Evolutionary conservation across 1,284 basidiomycete genomes (phyloP), one percentile per base, ranked within the genome.

Genomic region (Apiotrichum montevideense): DNA sequence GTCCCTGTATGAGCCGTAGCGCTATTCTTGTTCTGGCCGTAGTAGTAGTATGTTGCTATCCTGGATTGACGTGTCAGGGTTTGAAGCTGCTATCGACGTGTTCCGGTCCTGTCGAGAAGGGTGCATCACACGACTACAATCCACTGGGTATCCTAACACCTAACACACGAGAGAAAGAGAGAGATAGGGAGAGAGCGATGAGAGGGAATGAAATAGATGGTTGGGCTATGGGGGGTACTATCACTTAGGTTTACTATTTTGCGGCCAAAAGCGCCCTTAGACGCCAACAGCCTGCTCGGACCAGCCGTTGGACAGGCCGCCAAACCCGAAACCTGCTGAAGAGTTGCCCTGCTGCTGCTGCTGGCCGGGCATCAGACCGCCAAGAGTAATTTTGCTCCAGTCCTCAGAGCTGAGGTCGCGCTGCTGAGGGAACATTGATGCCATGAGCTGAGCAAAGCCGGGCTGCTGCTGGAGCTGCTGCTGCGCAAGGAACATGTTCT

Each of bases 341-440:
- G 35, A 13, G 5, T 4, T 7, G 29, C 29, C 29, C 29, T 29
- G 29, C 29, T 29, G 29, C 29, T 29, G 29, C 50, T 51, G 50
- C 32, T 34, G 41, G 6, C 32, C 32, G 33, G 42, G 40, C 14
- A 35, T 32, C 29, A 52, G n/a, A n/a, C 51, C 51, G 21, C 51
- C 51, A 39, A 65, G 37, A 37, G 58, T 57, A 14, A 59, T 37
- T 47, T 62, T 63, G 52, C 64, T 57, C 68, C 65, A 68, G 32
- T 61, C 52, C 7, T 65, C 58, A 11, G 57, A 39, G 42, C 56
- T 59, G 29, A 54, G 55, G 46, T 60, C 55, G 15, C 50, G 54
- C 55, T 60, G 62, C 55, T 60, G 62, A n/a, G 67, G 65, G 59
- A 68, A 69, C 61, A 70, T 66, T 46, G 54, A 61, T 8, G 62